Base-by-base conservation (phyloP, 1,284 basidiomycete genomes). In the Naganishia albida region DNA sequence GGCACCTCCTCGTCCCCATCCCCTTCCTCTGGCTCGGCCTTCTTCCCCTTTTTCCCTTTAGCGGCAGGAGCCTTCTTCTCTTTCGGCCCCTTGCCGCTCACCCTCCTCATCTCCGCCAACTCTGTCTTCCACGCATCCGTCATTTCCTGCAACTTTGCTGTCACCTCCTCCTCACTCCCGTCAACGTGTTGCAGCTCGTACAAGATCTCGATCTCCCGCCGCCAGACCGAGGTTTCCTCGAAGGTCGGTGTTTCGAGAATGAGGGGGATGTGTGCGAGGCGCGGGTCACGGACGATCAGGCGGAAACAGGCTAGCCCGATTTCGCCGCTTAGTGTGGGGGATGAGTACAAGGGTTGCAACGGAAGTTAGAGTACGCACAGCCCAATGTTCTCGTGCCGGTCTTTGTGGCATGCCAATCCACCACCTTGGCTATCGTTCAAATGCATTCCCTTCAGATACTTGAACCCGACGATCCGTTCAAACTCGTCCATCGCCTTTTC, bases 311-410 rank as follows among this genome's bases (percentile, higher is more conserved):
- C 69, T 1, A 92, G 80, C 6, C 85, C 85, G 43, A 93, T 82
- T 49, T 86, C 77, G 0, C 91, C 90, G 2, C 88, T 88, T 64
- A 0, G 20, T 18, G 13, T 39, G 26, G 20, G 23, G 20, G 20
- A 15, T 12, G 6, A 52, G 50, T 7, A 26, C 39, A 25, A 23
- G 18, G 18, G 23, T 15, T 4, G 4, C n/a, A n/a, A 26, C 26
- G 13, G 20, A 26, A 3, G 38, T 51, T 15, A 18, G 43, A 50
- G 28, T 20, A 56, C 86, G 70, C 71, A 89, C 87, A 89, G 74
- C 16, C 90, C 91, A 49, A 93, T 87, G 69, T 92, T 93, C 74
- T 90, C 87, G 72, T 93, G 91, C 34, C 89, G 78, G 73, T 93
- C 91, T 69, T 85, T 86, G 73, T 90, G 90, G 26, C 67, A 65